These are phyloP conservation scores for Stachybotrys chlorohalonatus DNA, from an alignment of 2,329 filamentous ascomycete genomes.

Conservation along the genomic window DNA sequence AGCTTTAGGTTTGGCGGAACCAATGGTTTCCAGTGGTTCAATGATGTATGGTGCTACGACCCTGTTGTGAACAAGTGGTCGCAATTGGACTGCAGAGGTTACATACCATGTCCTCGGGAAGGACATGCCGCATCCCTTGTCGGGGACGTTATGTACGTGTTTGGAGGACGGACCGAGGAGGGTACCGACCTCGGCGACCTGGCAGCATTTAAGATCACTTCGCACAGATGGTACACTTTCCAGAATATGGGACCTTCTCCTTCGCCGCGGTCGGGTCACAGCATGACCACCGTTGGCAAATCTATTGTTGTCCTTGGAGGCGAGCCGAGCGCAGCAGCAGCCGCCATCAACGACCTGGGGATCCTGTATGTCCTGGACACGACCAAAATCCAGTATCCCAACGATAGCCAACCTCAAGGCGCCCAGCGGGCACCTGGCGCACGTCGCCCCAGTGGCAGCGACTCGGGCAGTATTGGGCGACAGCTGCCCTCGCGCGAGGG, in stretches of 20 bases:
- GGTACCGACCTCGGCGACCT: slow-evolving; percentile 87
- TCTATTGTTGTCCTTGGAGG: slow-evolving; percentile 87
- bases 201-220: slow-evolving; percentile 66
- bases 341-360: slow-evolving; percentile 74
- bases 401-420: slow-evolving; percentile 44
- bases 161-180: slow-evolving; percentile 91
- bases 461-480: slow-evolving; percentile 20
- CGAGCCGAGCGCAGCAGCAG: slow-evolving; percentile 81
- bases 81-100: slow-evolving; percentile 91
- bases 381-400: slow-evolving; percentile 91
- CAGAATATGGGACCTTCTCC: slow-evolving; percentile 98
- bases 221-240: slow-evolving; percentile 95
- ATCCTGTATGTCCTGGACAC: slow-evolving; percentile 91
- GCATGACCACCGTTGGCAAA: slow-evolving; percentile 93
- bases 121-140: slow-evolving; percentile 90
- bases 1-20: slow-evolving; percentile 80
- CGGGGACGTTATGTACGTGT: slow-evolving; percentile 98
- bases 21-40: slow-evolving; percentile 95
- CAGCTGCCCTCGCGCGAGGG: slow-evolving; percentile 38
- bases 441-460: slow-evolving; percentile 34
- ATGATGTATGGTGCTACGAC: slow-evolving; percentile 97
- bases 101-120: slow-evolving; percentile 88
- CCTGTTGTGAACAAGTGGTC: slow-evolving; percentile 74
- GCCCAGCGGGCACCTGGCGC: slow-evolving; percentile 26
- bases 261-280: slow-evolving; percentile 87